phyloP scores from a whole-genome alignment of 1,284 basidiomycete genomes.

The Ustanciosporium gigantosporum region DNA sequence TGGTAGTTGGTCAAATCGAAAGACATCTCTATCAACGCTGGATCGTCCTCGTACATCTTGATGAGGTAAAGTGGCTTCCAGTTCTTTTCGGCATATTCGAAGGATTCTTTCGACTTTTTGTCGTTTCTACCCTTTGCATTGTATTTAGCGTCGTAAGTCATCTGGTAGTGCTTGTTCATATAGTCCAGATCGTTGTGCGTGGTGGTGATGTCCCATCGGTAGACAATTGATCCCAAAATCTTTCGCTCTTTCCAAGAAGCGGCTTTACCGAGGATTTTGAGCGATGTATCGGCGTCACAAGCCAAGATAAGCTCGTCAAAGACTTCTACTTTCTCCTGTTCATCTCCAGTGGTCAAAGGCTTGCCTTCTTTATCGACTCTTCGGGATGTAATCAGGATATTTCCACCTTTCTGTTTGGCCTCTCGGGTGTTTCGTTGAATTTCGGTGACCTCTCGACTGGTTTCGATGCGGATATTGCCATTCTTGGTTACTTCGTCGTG shows the following conservation, averaged over 20 bases:
- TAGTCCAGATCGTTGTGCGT: constrained; percentile 68
- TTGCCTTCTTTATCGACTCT: constrained; percentile 37
- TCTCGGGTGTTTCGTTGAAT: constrained; percentile 56
- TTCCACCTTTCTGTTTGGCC: constrained; percentile 37
- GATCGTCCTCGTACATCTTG: constrained; percentile 67
- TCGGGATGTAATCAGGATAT: constrained; percentile 40
- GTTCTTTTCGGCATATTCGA: constrained; percentile 64
- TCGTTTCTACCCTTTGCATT: constrained; percentile 59
- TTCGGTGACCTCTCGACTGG: constrained; percentile 64
- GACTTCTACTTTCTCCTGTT: constrained; percentile 60
- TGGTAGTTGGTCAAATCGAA: constrained; percentile 68
- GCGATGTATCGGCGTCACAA: constrained; percentile 68
- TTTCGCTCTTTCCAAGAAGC: constrained; percentile 68
- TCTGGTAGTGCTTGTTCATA: constrained; percentile 65
- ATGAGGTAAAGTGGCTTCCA: constrained; percentile 66
- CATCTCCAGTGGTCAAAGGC: constrained; percentile 23
- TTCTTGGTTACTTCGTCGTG: constrained; percentile 63
- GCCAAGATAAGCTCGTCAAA: constrained; percentile 71
- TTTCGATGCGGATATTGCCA: constrained; percentile 64
- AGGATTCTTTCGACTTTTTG: constrained; percentile 62
- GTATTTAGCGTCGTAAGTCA: constrained; percentile 59
- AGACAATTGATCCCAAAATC: constrained; percentile 69
- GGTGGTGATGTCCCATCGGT: constrained; percentile 67
- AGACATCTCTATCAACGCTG: constrained; percentile 70
- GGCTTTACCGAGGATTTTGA: constrained; percentile 67